Base-by-base conservation (phyloP, 495 filamentous ascomycete species). In the Xylaria nigripes region DNA sequence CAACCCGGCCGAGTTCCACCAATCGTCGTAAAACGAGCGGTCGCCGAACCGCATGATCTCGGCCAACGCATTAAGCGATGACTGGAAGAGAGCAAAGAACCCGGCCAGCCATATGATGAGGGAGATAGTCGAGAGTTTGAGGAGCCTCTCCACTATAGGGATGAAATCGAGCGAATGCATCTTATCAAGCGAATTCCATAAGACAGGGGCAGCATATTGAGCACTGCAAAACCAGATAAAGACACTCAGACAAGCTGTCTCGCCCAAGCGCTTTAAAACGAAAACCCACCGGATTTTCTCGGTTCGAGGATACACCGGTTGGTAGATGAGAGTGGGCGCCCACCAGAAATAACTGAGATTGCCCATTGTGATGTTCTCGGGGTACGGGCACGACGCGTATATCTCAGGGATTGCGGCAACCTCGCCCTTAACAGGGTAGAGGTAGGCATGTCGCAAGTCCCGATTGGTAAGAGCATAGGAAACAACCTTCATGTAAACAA, bases 391-490 rank as follows among this genome's bases (percentile, higher is more conserved):
- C n/a, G 79, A 63, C 1, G 73, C 68, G 69, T 98, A 98, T 42
- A 96, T 72, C 9, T 85, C 81, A 0, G 93, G 93, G 1, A 95
- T 67, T 8, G 81, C 75, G 57, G 73, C 74, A 36, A 74, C 66
- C 57, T 80, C 76, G 32, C 76, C 72, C 36, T 71, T 71, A 2
- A 80, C 77, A 2, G 87, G 86, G 58, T 87, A 82, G 24, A 96
- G 79, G 62, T 86, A 84, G 22, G 91, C 90, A 55, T 92, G 86
- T 8, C 93, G 86, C 32, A 98, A 83, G 66, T 98, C 93, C 49
- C 93, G 86, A 70, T 97, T 97, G 12, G 93, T 96, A 64, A 97
- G 86, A 19, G 93, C 93, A 62, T 97, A 98, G 0, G 91, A 96
- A 60, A 89, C 86, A 34, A 85, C 89, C 72, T 98, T 98, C 55